These are phyloP conservation scores for Cyanodermella asteris DNA, from an alignment of 2,329 filamentous ascomycete genomes.

Conservation along the genomic window DNA sequence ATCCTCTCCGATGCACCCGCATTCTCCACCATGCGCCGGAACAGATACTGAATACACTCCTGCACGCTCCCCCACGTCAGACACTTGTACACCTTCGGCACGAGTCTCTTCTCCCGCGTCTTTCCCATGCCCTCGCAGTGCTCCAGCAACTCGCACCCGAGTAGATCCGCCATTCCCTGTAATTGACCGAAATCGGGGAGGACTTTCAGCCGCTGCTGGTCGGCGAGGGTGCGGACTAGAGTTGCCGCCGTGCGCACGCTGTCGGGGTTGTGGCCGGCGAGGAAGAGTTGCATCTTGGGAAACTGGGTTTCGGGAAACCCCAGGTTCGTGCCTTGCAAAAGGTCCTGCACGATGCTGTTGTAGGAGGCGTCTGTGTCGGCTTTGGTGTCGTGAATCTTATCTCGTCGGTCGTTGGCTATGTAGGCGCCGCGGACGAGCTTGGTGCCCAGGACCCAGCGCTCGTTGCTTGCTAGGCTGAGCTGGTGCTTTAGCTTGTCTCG, in stretches of 20 bases:
- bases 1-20: constrained; percentile 46
- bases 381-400: constrained; percentile 24
- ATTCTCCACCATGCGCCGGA: constrained; percentile 54
- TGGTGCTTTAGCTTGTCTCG: constrained; percentile 23
- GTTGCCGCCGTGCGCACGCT: constrained; percentile 30
- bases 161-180: constrained; percentile 89
- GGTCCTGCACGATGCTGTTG: constrained; percentile 31
- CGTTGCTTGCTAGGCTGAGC: constrained; percentile 21
- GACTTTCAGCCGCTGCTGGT: constrained; percentile 20
- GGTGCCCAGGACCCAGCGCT: constrained; percentile 28
- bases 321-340: constrained; percentile 23
- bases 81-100: constrained; percentile 34
- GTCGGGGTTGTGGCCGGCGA: constrained; percentile 36
- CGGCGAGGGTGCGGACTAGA: constrained; percentile 22
- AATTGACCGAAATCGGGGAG: constrained; percentile 52
- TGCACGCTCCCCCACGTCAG: constrained; percentile 37
- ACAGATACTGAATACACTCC: constrained; percentile 37
- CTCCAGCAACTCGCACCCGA: constrained; percentile 36
- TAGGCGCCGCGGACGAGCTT: constrained; percentile 34
- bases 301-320: constrained; percentile 16
- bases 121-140: constrained; percentile 12
- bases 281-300: constrained; percentile 27
- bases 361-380: constrained; percentile 29
- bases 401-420: constrained; percentile 25
- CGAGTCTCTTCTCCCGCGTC: constrained; percentile 11